Base-by-base conservation (phyloP, 164 flowering plant species). In the Aristolochia californica region DNA sequence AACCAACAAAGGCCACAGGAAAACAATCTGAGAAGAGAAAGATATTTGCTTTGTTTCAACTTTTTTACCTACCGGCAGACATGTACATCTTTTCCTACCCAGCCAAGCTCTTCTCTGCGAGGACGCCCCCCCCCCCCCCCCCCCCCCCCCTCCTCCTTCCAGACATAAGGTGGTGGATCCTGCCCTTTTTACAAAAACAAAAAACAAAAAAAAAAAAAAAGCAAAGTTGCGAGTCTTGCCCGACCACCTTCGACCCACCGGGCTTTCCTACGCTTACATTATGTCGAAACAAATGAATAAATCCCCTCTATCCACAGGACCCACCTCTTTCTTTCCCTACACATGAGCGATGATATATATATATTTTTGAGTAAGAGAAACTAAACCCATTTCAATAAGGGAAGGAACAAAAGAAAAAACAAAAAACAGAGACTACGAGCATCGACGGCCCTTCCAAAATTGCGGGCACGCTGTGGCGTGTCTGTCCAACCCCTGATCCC, bases 261-360 rank as follows among this genome's bases (percentile, higher is more conserved):
- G 40, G 40, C 40, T 34, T 1, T 34, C 40, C 40, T 34, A 34
- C 40, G 40, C 40, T 34, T 34, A 34, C 40, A 34, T 34, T 34
- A 34, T 34, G 40, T 34, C 40, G 40, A 34, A 34, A 34, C 40
- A 50, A 50, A 50, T 22, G 54, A 50, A 50, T 50, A 50, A 22
- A 50, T 50, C 54, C 26, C 54, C 27, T 50, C 27, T 50, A 50
- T 50, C 54, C 27, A 50, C 54, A 50, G 23, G 15, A 50, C 54
- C 54, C 54, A 22, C 5, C 25, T 20, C 9, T 27, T 23, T 50
- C 15, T 50, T 24, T 22, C 27, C 40, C 40, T 34, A 12, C 40
- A 34, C 40, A 34, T 34, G 5, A 34, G 40, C 40, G 40, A 34
- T 34, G 11, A 2, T 7, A 28, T 7, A 28, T 28, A 28, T 28